Percentiles rank a stretch among this genome's conserved stretches.
These are phyloP conservation scores for Arxiozyma telluris DNA, from an alignment of 1,139 yeast species.

Conservation along the genomic window DNA sequence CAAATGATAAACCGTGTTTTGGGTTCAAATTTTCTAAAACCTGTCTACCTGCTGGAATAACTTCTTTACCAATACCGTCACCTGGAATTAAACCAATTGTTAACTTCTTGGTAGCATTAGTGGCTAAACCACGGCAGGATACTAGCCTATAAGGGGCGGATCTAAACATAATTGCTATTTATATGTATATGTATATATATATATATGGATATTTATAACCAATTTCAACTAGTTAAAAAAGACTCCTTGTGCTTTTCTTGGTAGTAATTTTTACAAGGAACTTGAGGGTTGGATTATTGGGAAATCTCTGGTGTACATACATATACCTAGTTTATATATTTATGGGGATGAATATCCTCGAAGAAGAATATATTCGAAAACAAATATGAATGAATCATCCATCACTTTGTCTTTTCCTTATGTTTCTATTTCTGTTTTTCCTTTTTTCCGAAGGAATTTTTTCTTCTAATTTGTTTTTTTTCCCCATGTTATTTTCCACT, in stretches of 20 bases:
- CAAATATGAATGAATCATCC: neutral
- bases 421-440: no score
- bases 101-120: conserved; percentile 18
- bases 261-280: no score
- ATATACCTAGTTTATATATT: no score
- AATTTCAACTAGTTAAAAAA: no score
- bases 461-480: neutral
- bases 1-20: conserved; percentile 66
- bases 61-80: conserved; percentile 97
- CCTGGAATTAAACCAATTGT: conserved; percentile 75
- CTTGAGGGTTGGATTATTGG: no score
- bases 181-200: no score
- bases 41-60: conserved; percentile 87
- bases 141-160: conserved; percentile 16
- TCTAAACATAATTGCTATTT: conserved; percentile 19
- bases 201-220: no score
- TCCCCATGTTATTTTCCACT: neutral
- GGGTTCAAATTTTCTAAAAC: conserved; percentile 75
- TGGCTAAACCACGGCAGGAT: conserved; percentile 20
- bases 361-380: neutral
- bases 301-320: neutral
- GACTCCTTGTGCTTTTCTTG: no score
- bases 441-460: neutral
- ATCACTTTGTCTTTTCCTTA: neutral
- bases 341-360: neutral